Percentiles rank a stretch among this genome's conserved stretches.
These are phyloP conservation scores for Trichosanthes truncata DNA, from an alignment of 306 rosid genomes.

Conservation along the genomic window DNA sequence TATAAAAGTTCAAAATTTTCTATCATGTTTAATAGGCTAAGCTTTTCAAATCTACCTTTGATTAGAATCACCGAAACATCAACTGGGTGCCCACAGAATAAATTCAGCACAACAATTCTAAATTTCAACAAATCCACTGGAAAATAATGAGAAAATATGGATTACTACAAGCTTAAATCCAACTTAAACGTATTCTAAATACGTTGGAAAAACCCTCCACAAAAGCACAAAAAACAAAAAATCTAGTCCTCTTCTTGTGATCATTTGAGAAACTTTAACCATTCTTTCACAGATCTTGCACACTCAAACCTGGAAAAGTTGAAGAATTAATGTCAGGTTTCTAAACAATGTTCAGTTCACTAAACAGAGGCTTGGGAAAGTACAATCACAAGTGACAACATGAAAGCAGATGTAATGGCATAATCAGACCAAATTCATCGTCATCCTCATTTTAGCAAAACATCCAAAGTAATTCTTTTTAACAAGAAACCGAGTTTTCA, in stretches of 20 bases:
- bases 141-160: background rate
- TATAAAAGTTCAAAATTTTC: too few species aligned
- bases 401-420: background rate
- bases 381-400: background rate
- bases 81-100: background rate
- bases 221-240: background rate
- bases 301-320: conserved; percentile 26
- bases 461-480: background rate
- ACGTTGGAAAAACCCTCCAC: background rate
- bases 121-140: background rate
- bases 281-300: conserved; percentile 26
- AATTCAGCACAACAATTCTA: background rate
- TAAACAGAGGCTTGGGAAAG: background rate
- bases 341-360: too few species aligned
- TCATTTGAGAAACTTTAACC: background rate
- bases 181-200: background rate
- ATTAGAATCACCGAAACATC: too few species aligned
- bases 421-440: background rate
- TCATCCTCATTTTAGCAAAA: background rate
- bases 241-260: background rate
- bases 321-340: background rate
- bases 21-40: too few species aligned
- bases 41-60: too few species aligned
- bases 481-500: too few species aligned
- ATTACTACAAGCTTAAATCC: background rate